phyloP scores from a whole-genome alignment of 495 filamentous ascomycete species.

The Friedmanniomyces endolithicus region DNA sequence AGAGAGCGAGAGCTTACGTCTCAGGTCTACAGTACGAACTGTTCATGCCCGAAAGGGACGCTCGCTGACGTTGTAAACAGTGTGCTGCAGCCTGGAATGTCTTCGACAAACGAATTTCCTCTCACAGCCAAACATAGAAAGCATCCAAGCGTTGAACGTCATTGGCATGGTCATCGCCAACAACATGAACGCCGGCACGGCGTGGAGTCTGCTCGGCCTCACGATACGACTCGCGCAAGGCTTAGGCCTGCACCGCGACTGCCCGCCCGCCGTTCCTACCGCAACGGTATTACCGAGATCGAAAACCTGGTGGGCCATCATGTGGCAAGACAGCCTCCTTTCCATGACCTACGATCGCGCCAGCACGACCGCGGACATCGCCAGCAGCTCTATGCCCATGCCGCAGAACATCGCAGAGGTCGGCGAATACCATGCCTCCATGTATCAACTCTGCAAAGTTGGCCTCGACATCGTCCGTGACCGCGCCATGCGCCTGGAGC shows the following conservation, averaged over 20 bases:
- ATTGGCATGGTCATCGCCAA: constrained; percentile 51
- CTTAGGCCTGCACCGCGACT: constrained; percentile 43
- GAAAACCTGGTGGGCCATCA: constrained; percentile 42
- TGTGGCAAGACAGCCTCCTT: constrained; percentile 52
- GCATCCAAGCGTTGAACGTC: constrained; percentile 45
- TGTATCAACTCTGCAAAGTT: constrained; percentile 42
- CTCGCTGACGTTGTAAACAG: constrained; percentile 23
- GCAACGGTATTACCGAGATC: constrained; percentile 17
- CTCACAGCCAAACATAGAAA: constrained; percentile 45
- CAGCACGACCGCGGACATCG: constrained; percentile 40
- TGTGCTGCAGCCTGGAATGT: constrained; percentile 52
- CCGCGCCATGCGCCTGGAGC: constrained; percentile 30
- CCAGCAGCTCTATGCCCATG: constrained; percentile 37
- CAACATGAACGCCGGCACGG: constrained; percentile 53
- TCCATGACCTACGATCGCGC: constrained; percentile 49
- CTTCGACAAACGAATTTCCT: constrained; percentile 51
- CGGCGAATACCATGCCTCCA: constrained; percentile 40
- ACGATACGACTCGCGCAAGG: constrained; percentile 47
- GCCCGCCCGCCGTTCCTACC: constrained; percentile 35
- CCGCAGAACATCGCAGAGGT: constrained; percentile 31
- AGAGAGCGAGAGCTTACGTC: constrained; percentile 47
- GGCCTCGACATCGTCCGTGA: constrained; percentile 45
- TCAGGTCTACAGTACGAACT: constrained; percentile 43
- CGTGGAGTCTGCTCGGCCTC: constrained; percentile 47
- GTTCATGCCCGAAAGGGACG: background rate